Conservation (phyloP, 2,329 filamentous ascomycete genomes). For the Arthrobotrys iridis region DNA sequence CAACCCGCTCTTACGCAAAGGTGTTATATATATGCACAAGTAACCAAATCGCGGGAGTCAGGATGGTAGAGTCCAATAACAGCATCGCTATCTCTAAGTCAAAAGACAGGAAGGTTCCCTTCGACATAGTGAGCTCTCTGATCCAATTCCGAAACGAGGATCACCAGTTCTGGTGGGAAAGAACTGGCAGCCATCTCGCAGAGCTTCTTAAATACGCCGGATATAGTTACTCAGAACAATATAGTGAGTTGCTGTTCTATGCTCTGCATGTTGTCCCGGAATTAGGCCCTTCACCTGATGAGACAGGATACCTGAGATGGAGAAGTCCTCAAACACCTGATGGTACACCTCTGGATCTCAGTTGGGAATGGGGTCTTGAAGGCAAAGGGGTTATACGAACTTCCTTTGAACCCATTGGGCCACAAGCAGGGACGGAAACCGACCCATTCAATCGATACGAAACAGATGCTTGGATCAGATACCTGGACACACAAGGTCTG, state of each 20-base stretch:
- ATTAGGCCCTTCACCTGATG: conserved; percentile 56
- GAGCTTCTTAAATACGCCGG: conserved; percentile 57
- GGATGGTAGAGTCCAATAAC: background rate
- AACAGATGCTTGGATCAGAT: conserved; percentile 55
- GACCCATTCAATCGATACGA: conserved; percentile 56
- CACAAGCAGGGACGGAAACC: conserved; percentile 54
- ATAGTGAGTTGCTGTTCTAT: conserved; percentile 58
- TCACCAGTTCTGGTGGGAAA: conserved; percentile 58
- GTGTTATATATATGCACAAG: no score
- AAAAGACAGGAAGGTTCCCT: conserved; percentile 39
- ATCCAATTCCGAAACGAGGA: conserved; percentile 56
- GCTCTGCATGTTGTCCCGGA: conserved; percentile 56
- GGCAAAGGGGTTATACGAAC: conserved; percentile 56
- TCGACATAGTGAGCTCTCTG: conserved; percentile 55
- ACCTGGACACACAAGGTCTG: conserved; percentile 53
- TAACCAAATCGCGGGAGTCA: no score
- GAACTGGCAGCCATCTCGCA: conserved; percentile 56
- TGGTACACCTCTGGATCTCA: conserved; percentile 57
- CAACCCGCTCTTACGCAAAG: no score
- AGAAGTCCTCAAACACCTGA: conserved; percentile 56
- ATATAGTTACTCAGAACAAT: conserved; percentile 56
- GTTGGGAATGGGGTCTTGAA: conserved; percentile 57
- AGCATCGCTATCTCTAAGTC: background rate
- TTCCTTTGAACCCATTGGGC: conserved; percentile 57
- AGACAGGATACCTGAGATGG: conserved; percentile 52